These are phyloP conservation scores for Niebla homalea DNA, from an alignment of 495 filamentous ascomycete species.

Conservation along the genomic window DNA sequence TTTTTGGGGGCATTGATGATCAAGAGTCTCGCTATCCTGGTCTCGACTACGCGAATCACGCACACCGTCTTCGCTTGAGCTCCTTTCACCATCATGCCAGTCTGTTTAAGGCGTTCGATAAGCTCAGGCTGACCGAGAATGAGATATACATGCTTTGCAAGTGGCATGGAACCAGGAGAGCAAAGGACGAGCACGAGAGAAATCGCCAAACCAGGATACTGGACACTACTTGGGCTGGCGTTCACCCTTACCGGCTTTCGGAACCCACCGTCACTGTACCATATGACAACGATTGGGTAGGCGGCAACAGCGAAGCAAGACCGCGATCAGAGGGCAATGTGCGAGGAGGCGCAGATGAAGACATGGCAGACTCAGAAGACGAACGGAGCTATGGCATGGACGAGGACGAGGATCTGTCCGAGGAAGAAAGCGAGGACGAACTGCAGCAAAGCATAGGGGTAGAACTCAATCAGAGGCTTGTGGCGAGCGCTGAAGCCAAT, in stretches of 20 bases:
- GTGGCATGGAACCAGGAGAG: conserved; percentile 91
- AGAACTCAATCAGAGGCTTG: conserved; percentile 58
- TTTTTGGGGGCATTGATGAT: conserved; percentile 74
- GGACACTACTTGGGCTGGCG: conserved; percentile 66
- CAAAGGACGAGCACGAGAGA: conserved; percentile 68
- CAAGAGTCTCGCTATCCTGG: conserved; percentile 72
- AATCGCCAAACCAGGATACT: conserved; percentile 59
- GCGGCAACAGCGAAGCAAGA: conserved; percentile 10
- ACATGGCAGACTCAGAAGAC: conserved; percentile 16
- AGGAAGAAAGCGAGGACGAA: conserved; percentile 52
- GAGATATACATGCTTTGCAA: conserved; percentile 72
- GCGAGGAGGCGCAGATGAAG: conserved; percentile 8
- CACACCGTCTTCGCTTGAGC: conserved; percentile 71
- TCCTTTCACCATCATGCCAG: conserved; percentile 70
- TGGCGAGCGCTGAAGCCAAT: conserved; percentile 52
- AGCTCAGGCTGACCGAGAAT: conserved; percentile 54
- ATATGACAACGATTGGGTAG: conserved; percentile 9
- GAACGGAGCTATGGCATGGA: conserved; percentile 20
- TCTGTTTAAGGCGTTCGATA: conserved; percentile 73
- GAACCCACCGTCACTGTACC: conserved; percentile 9
- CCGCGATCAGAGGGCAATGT: neutral
- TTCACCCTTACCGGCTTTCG: conserved; percentile 22
- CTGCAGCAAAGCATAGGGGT: conserved; percentile 60
- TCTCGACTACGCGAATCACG: conserved; percentile 67
- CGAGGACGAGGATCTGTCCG: conserved; percentile 25